These are phyloP conservation scores for Mortierella hygrophila DNA, from an alignment of 192 early-diverging fungal genomes.

Conservation along the genomic window DNA sequence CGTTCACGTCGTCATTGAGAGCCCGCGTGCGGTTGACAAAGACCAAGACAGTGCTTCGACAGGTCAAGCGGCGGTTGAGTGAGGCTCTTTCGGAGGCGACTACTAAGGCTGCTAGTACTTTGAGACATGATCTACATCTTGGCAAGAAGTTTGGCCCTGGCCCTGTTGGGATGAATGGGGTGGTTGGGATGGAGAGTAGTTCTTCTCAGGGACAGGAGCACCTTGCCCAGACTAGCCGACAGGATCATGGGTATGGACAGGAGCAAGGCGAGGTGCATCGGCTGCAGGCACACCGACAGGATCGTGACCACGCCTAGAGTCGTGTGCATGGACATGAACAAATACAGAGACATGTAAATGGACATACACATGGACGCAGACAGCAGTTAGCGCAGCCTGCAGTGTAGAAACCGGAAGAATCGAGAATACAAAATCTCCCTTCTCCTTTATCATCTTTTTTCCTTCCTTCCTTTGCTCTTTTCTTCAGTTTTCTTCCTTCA, in stretches of 20 bases:
- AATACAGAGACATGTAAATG: background rate
- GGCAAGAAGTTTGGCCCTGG: background rate
- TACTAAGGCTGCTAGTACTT: slow-evolving; percentile 17
- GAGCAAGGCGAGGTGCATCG: background rate
- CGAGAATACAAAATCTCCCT: too few relatives aligned
- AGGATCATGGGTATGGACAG: background rate
- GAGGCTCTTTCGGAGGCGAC: slow-evolving; percentile 22
- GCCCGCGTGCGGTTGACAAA: slow-evolving; percentile 15
- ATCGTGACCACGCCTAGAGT: background rate
- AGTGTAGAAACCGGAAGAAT: background rate
- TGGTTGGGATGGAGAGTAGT: background rate
- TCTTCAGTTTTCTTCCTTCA: too few relatives aligned
- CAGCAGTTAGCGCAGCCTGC: background rate
- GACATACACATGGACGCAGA: too few relatives aligned
- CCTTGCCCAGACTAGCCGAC: background rate
- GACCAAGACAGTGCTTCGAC: slow-evolving; percentile 36
- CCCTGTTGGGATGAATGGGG: background rate
- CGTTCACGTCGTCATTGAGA: slow-evolving; percentile 23
- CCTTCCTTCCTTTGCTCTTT: too few relatives aligned
- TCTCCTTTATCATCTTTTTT: too few relatives aligned
- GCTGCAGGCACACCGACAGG: background rate
- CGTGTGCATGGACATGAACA: background rate
- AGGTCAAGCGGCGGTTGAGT: slow-evolving; percentile 36
- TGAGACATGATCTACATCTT: background rate
- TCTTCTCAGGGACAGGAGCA: too few relatives aligned